Percentiles rank a stretch among this genome's conserved stretches.
These are phyloP conservation scores for Thalia dealbata DNA, from an alignment of 176 grass and related monocot genomes.

Conservation along the genomic window DNA sequence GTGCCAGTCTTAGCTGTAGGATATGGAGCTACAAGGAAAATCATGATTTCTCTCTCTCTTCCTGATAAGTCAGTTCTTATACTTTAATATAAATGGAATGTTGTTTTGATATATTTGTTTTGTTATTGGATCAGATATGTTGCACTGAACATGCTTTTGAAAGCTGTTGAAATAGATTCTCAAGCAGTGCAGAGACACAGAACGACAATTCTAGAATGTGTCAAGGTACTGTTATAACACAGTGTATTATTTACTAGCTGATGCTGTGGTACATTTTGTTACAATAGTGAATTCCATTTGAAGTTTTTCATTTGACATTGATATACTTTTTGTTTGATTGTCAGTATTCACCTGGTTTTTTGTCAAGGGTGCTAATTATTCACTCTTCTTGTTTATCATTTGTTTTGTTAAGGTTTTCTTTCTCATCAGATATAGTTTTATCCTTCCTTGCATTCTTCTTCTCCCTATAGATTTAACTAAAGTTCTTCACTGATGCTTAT, in stretches of 20 bases:
- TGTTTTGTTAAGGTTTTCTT: not conserved
- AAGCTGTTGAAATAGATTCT: conserved; percentile 71
- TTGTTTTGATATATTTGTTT: conserved; percentile 12
- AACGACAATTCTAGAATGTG: conserved; percentile 88
- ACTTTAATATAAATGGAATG: not conserved
- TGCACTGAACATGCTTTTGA: conserved; percentile 93
- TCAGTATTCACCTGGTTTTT: not conserved
- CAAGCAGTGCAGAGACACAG: conserved; percentile 97
- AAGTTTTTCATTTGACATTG: too few species aligned
- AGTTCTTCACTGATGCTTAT: not conserved
- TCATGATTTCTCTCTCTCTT: conserved; percentile 10
- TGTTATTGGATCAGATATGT: conserved; percentile 62
- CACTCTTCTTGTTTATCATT: not conserved
- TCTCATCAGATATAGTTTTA: not conserved
- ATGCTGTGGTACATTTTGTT: not conserved
- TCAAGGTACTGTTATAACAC: conserved; percentile 55
- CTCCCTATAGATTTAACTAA: not conserved
- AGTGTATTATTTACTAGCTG: too few species aligned
- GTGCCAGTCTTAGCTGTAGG: not conserved
- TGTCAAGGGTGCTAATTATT: not conserved
- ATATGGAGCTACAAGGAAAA: not conserved
- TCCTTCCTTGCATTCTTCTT: not conserved
- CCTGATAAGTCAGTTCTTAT: not conserved
- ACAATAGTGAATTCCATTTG: too few species aligned
- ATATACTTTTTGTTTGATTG: not conserved